Conservation (phyloP, 371 early-diverging fungal species). For the Mucor racemosus region DNA sequence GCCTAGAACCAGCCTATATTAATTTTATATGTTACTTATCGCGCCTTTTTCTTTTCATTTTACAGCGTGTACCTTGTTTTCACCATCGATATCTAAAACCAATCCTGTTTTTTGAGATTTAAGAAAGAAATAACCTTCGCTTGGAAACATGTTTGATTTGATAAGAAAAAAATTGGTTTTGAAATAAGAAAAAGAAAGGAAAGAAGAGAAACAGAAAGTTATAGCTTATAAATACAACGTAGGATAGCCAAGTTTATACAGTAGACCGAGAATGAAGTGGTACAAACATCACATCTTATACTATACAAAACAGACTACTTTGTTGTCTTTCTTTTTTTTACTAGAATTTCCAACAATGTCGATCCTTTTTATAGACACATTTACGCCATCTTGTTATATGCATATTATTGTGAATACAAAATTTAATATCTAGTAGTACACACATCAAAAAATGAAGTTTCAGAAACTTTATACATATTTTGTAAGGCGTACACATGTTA, state of each 20-base stretch:
- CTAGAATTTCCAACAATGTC: not conserved
- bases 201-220: not conserved
- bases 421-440: not conserved
- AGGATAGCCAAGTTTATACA: constrained; percentile 4
- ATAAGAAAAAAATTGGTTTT: not conserved
- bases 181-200: constrained; percentile 4
- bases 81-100: constrained; percentile 9
- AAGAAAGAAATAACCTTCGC: constrained; percentile 18
- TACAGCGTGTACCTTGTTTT: not conserved
- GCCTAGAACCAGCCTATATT: constrained; percentile 17
- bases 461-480: not conserved
- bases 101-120: constrained; percentile 11
- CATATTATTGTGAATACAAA: not conserved
- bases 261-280: constrained; percentile 5
- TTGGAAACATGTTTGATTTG: constrained; percentile 18
- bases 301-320: not conserved
- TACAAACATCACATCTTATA: constrained; percentile 12
- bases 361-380: not conserved
- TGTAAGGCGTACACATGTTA: not conserved
- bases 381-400: not conserved
- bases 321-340: not conserved
- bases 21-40: not conserved
- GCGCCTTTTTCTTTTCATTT: not conserved
- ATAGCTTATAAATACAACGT: not conserved
- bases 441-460: not conserved